Conservation (phyloP, 495 filamentous ascomycete species). For the Cladorrhinum samala region DNA sequence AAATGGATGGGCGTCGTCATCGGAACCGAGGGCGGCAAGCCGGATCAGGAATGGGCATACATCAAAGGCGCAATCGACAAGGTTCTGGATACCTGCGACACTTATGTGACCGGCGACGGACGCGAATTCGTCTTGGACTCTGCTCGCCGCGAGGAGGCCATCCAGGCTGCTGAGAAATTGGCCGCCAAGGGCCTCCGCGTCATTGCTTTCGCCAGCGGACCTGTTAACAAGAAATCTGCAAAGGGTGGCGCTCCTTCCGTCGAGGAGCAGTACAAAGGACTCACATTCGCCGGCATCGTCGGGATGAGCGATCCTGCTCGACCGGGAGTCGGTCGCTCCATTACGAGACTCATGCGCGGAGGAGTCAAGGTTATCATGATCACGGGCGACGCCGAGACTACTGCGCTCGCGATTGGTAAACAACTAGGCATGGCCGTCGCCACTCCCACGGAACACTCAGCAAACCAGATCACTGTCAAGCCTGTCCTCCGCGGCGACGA, state of each 20-base stretch:
- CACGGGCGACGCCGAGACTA: conserved; percentile 91
- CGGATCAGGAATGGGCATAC: conserved; percentile 68
- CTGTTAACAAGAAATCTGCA: conserved; percentile 32
- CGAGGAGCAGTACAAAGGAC: conserved; percentile 71
- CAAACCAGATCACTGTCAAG: conserved; percentile 45
- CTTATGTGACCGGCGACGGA: conserved; percentile 81
- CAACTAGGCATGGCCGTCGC: conserved; percentile 83
- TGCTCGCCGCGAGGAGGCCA: conserved; percentile 61
- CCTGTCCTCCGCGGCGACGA: conserved; percentile 84
- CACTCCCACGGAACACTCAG: conserved; percentile 37
- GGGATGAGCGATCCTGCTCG: conserved; percentile 97
- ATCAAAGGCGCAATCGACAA: conserved; percentile 93
- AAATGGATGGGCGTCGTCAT: conserved; percentile 99
- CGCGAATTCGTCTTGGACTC: conserved; percentile 84
- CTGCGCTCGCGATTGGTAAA: conserved; percentile 84
- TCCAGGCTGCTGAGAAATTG: conserved; percentile 83
- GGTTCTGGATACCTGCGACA: conserved; percentile 79
- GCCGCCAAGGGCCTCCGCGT: conserved; percentile 87
- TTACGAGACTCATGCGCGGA: conserved; percentile 84
- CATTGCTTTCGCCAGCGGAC: conserved; percentile 83
- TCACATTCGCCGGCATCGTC: conserved; percentile 85
- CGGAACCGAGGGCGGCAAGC: conserved; percentile 47
- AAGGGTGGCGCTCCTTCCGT: conserved; percentile 32
- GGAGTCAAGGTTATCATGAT: conserved; percentile 98
- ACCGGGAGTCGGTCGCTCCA: conserved; percentile 80